phyloP scores from a whole-genome alignment of 345 rosid species.

The Boechera stricta region DNA sequence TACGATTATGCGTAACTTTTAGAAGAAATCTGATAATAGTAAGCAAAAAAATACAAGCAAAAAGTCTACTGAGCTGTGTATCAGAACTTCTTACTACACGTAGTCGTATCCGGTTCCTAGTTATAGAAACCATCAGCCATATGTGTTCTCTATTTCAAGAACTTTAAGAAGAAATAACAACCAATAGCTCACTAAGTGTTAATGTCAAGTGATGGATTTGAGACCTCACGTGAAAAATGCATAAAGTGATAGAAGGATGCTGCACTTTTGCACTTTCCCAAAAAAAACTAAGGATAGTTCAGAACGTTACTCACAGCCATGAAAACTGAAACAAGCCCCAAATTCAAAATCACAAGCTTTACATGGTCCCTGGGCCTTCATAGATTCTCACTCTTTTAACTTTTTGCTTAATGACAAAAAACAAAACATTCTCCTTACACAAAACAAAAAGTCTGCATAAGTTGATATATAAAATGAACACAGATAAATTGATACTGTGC shows the following conservation, averaged over 20 bases:
- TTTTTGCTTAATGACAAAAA: background rate
- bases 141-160: background rate
- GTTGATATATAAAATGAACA: background rate
- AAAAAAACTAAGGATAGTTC: slow-evolving; percentile 1
- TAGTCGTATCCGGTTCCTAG: background rate
- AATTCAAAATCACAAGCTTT: slow-evolving; percentile 26
- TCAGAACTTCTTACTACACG: background rate
- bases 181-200: slow-evolving; percentile 16
- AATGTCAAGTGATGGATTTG: slow-evolving; percentile 25
- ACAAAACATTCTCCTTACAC: background rate
- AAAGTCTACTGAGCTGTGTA: background rate
- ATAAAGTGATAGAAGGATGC: slow-evolving; percentile 29
- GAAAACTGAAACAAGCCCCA: background rate
- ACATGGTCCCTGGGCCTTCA: slow-evolving; percentile 24
- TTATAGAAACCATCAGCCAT: slow-evolving; percentile 15
- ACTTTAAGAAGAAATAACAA: slow-evolving; percentile 5
- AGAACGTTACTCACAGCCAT: slow-evolving; percentile 9
- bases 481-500: slow-evolving; percentile 3
- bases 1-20: background rate
- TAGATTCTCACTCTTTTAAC: slow-evolving; percentile 28
- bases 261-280: slow-evolving; percentile 34
- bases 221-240: slow-evolving; percentile 12
- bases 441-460: background rate
- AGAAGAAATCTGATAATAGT: background rate
- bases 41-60: background rate